Conservation (phyloP, 202 grass and related monocot genomes). For the Digitaria exilis region DNA sequence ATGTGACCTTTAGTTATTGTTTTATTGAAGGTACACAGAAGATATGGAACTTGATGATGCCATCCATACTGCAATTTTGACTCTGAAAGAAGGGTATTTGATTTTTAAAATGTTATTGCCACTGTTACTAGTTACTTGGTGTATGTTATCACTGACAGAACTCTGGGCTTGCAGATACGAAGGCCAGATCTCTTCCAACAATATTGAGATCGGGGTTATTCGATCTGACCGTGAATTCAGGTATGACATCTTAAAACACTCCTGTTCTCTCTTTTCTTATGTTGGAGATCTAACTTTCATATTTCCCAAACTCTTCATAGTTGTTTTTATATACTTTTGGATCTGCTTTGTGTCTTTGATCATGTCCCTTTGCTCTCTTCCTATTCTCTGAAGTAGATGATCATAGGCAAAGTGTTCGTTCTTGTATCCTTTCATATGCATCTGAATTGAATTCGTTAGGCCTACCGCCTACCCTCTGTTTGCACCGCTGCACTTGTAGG, state of each 20-base stretch:
- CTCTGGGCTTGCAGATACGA: conserved; percentile 61
- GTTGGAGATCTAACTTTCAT: not conserved
- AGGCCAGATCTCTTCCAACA: conserved; percentile 93
- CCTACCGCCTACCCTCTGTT: not conserved
- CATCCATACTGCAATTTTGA: conserved; percentile 94
- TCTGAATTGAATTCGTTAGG: not conserved
- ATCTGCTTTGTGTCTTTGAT: not conserved
- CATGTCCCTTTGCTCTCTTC: not conserved
- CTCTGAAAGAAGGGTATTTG: conserved; percentile 91
- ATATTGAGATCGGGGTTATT: conserved; percentile 96
- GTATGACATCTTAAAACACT: conserved; percentile 27
- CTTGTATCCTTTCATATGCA: not conserved
- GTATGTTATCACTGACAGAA: conserved; percentile 13
- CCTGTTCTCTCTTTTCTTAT: not conserved
- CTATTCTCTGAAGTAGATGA: not conserved
- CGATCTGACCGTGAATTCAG: conserved; percentile 80
- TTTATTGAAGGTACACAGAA: conserved; percentile 78
- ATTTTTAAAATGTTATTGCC: not conserved
- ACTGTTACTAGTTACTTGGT: not conserved
- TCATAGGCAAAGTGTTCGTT: not conserved
- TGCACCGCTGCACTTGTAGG: not conserved
- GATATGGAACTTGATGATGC: conserved; percentile 99
- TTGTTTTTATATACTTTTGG: not conserved
- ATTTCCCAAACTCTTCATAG: not conserved
- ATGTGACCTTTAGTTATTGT: conserved; percentile 23